Percentiles rank a stretch among this genome's conserved stretches.
phyloP scores from a whole-genome alignment of 805 yeast species.

The Torulaspora gathmanii region DNA sequence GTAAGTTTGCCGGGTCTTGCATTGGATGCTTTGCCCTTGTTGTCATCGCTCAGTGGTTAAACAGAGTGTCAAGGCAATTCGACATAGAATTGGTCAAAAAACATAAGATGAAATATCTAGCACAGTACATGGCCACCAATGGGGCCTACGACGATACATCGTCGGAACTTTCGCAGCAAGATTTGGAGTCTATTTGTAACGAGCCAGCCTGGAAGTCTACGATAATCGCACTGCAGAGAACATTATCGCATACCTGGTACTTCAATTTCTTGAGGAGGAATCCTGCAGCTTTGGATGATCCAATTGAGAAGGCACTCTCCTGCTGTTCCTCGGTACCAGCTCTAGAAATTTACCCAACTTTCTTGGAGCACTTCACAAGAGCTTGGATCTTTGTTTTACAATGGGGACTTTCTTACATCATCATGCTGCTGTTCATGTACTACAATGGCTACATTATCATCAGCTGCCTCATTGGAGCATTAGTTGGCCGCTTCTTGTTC shows the following conservation, averaged over 20 bases:
- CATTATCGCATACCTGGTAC: conserved; percentile 38
- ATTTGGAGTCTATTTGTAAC: conserved; percentile 1
- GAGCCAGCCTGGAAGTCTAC: conserved; percentile 14
- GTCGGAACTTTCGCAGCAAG: conserved; percentile 7
- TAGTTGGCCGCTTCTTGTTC: conserved; percentile 54
- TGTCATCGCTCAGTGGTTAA: conserved; percentile 52
- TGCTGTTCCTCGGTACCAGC: conserved; percentile 14
- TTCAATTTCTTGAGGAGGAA: conserved; percentile 11
- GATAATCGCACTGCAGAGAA: conserved; percentile 17
- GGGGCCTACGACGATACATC: conserved; percentile 9
- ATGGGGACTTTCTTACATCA: conserved; percentile 59
- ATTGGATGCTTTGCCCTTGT: conserved; percentile 61
- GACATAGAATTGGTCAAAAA: conserved; percentile 39
- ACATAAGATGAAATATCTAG: conserved; percentile 15
- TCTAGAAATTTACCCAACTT: conserved; percentile 37
- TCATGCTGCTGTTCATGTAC: conserved; percentile 72
- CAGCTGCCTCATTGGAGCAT: conserved; percentile 57
- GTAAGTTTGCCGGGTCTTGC: conserved; percentile 70
- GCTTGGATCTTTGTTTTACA: conserved; percentile 49
- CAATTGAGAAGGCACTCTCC: conserved; percentile 4
- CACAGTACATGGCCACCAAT: conserved; percentile 2
- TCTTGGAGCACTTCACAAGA: conserved; percentile 50
- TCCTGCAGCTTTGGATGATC: neutral
- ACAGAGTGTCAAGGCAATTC: conserved; percentile 50
- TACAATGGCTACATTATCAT: conserved; percentile 66